Base-by-base conservation (phyloP, 352 stramenopile genomes). In the Albugo laibachii region DNA sequence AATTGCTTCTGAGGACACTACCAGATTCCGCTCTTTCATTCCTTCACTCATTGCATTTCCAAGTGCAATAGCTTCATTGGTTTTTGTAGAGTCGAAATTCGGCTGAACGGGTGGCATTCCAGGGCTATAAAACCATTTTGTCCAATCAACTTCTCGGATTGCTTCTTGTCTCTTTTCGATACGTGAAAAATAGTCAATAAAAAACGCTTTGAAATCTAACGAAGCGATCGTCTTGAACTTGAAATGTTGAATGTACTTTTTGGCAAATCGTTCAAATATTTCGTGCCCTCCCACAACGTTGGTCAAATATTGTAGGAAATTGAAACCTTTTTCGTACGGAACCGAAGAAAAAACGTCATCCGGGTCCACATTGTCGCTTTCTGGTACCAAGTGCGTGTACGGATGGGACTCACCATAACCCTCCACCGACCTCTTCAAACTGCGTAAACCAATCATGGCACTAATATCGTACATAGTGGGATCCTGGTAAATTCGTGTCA, bases 261-360 rank as follows among this genome's bases (percentile, higher is more conserved):
- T 78, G 18, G 88, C 85, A 51, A 97, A 98, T 14, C 18, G 37
- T 56, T 53, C 41, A 41, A 80, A 80, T 15, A 67, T 61, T 34
- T 67, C 43, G 41, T 76, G 59, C 27, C 54, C 56, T 15, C 56
- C 56, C 11, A 63, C 56, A 31, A 63, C 49, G 35, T 56, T 53
- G 45, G 52, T 58, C 42, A 67, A 38, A 53, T 63, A 66, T 49
- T 64, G 54, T 20, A 78, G 46, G 31, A 80, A 55, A 36, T 71
- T 71, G 47, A 76, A 83, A 6, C 76, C 79, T 65, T 98, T 98
- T 62, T 98, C 94, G 61, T 98, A 98, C 14, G 92, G 86, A 0
- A 98, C 72, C 13, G 61, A 77, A 34, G 75, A 95, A 62, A 97
- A 98, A 12, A 87, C 75, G 51, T 98, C 91, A 61, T 98, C 94